Percentiles rank a stretch among this genome's conserved stretches.
Conservation (phyloP, 352 stramenopile species). For the Aphanomyces astaci region DNA sequence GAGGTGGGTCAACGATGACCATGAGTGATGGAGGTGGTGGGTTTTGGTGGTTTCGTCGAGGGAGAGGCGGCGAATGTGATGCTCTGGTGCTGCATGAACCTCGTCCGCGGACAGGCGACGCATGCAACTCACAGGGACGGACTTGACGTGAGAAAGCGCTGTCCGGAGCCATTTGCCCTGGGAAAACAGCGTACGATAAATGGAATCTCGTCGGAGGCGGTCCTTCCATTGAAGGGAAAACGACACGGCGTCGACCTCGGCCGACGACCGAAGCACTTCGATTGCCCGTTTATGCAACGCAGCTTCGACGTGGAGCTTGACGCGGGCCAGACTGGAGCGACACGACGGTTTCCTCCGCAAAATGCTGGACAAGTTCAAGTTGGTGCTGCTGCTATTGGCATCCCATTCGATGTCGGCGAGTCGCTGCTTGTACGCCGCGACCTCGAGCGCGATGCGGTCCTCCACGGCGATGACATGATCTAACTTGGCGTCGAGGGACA, state of each 20-base stretch:
- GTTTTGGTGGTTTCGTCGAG: neutral
- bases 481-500: neutral
- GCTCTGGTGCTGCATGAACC: neutral
- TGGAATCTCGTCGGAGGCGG: neutral
- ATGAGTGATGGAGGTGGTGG: too few relatives aligned
- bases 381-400: neutral
- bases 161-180: slow-evolving; percentile 8
- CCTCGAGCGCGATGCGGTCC: slow-evolving; percentile 2
- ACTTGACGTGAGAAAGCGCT: neutral
- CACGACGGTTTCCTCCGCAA: slow-evolving; percentile 1
- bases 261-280: neutral
- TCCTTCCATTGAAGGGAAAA: slow-evolving; percentile 9
- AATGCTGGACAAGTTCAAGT: neutral
- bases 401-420: slow-evolving; percentile 20
- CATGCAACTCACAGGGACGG: neutral
- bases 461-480: neutral
- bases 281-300: slow-evolving; percentile 17
- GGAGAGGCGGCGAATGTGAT: neutral
- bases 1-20: neutral
- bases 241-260: neutral
- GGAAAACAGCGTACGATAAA: slow-evolving; percentile 10
- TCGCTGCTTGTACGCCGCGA: slow-evolving; percentile 1
- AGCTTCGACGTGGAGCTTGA: slow-evolving; percentile 10
- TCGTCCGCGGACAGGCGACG: slow-evolving; percentile 16
- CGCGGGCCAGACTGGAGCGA: neutral